phyloP scores from a whole-genome alignment of 2,329 filamentous ascomycete species.

The Diaporthe ilicicola region DNA sequence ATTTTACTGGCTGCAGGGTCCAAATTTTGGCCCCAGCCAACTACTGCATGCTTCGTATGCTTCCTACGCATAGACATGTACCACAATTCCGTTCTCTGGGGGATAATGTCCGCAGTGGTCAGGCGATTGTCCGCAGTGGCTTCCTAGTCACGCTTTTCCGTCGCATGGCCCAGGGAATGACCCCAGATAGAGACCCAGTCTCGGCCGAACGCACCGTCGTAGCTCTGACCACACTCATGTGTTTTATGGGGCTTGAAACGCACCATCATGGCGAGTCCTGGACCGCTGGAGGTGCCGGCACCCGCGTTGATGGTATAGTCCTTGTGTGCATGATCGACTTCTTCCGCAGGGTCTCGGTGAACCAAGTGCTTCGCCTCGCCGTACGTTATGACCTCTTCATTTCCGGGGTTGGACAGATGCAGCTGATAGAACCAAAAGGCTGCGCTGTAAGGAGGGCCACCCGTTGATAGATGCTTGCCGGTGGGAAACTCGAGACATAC shows the following conservation, averaged over 20 bases:
- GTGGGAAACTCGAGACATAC: constrained; percentile 82
- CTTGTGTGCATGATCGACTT: not conserved
- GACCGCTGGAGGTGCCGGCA: constrained; percentile 45
- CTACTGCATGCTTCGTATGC: too few relatives aligned
- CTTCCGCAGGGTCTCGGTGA: constrained; percentile 45
- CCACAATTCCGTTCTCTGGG: not conserved
- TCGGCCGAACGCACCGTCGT: constrained; percentile 52
- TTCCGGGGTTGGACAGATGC: constrained; percentile 75
- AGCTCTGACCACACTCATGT: constrained; percentile 54
- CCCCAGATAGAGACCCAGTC: constrained; percentile 66
- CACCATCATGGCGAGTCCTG: constrained; percentile 53
- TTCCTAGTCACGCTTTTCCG: not conserved
- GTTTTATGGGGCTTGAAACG: constrained; percentile 61
- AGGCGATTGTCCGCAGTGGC: too few relatives aligned
- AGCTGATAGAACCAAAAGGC: constrained; percentile 75
- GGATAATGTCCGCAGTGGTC: too few relatives aligned
- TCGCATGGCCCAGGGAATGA: constrained; percentile 35
- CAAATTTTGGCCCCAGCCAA: not conserved
- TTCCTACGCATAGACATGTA: too few relatives aligned
- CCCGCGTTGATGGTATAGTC: constrained; percentile 21
- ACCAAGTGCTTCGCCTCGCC: constrained; percentile 45
- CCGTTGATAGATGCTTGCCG: constrained; percentile 69
- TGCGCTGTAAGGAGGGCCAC: constrained; percentile 78
- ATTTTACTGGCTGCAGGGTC: not conserved
- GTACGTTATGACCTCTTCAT: constrained; percentile 67